These are phyloP conservation scores for Arabis alpina DNA, from an alignment of 345 rosid species.

Conservation along the genomic window DNA sequence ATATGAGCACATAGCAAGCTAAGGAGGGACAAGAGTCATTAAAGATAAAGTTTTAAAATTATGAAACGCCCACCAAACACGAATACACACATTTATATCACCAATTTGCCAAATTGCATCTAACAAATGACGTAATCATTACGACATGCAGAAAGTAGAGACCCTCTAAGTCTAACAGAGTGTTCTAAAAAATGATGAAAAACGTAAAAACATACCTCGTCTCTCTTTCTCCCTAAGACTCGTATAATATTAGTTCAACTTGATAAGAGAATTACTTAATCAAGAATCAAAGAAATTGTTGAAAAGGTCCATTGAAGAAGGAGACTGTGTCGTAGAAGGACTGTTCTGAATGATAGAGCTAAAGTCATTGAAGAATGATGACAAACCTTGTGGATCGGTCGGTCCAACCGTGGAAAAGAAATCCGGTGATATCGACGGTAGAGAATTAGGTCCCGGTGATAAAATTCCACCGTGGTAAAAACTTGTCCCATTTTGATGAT, in stretches of 20 bases:
- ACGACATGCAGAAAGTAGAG: constrained; percentile 1
- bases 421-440: constrained; percentile 62
- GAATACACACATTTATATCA: constrained; percentile 28
- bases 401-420: constrained; percentile 60
- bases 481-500: constrained; percentile 48
- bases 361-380: constrained; percentile 51
- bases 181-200: constrained; percentile 21
- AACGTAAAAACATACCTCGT: constrained; percentile 1
- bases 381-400: constrained; percentile 25
- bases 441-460: constrained; percentile 74
- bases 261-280: constrained; percentile 16
- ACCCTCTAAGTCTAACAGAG: constrained; percentile 16
- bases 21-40: constrained; percentile 37
- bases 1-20: constrained; percentile 36
- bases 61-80: constrained; percentile 41
- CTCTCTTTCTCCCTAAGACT: background rate
- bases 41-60: constrained; percentile 25
- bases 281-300: constrained; percentile 67
- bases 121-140: constrained; percentile 30
- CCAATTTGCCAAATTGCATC: constrained; percentile 33
- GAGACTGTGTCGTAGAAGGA: constrained; percentile 51
- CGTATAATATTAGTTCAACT: constrained; percentile 21
- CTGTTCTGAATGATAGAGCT: constrained; percentile 64
- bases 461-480: constrained; percentile 60
- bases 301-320: constrained; percentile 64